phyloP scores from a whole-genome alignment of 2,329 filamentous ascomycete genomes.

The Arthrobotrys megalospora region DNA sequence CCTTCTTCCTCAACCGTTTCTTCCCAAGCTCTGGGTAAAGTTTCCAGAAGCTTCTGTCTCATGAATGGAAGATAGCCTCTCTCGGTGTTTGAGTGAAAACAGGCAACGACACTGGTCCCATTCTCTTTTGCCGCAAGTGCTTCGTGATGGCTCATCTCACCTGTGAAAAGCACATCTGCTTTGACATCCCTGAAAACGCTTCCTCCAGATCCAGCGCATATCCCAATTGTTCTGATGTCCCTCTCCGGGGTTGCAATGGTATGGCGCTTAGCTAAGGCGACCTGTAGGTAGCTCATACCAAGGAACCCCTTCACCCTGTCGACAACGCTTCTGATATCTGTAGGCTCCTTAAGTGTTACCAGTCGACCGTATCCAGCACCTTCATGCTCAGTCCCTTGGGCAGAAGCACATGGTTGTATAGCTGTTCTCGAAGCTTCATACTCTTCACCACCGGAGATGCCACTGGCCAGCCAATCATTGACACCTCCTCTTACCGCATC shows the following conservation, averaged over 20 bases:
- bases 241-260: slow-evolving; percentile 23
- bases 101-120: slow-evolving; percentile 82
- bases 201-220: slow-evolving; percentile 82
- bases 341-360: slow-evolving; percentile 60
- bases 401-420: slow-evolving; percentile 60
- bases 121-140: slow-evolving; percentile 87
- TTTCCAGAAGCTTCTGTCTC: slow-evolving; percentile 75
- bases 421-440: slow-evolving; percentile 60
- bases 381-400: slow-evolving; percentile 62
- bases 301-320: slow-evolving; percentile 62
- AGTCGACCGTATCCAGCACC: slow-evolving; percentile 63
- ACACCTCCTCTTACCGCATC: slow-evolving; percentile 88
- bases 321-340: slow-evolving; percentile 59
- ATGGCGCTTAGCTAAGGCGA: slow-evolving; percentile 47
- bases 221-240: slow-evolving; percentile 62
- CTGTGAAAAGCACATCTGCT: slow-evolving; percentile 88
- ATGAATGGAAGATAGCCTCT: slow-evolving; percentile 84
- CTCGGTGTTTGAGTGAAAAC: slow-evolving; percentile 94
- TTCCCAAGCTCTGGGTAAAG: slow-evolving; percentile 74
- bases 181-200: slow-evolving; percentile 79
- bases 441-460: slow-evolving; percentile 75
- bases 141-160: slow-evolving; percentile 94
- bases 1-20: slow-evolving; percentile 65
- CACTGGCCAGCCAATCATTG: slow-evolving; percentile 93
- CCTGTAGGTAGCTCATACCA: slow-evolving; percentile 39